These are phyloP conservation scores for Phytophthora pinifolia DNA, from an alignment of 352 stramenopile species.

Conservation along the genomic window DNA sequence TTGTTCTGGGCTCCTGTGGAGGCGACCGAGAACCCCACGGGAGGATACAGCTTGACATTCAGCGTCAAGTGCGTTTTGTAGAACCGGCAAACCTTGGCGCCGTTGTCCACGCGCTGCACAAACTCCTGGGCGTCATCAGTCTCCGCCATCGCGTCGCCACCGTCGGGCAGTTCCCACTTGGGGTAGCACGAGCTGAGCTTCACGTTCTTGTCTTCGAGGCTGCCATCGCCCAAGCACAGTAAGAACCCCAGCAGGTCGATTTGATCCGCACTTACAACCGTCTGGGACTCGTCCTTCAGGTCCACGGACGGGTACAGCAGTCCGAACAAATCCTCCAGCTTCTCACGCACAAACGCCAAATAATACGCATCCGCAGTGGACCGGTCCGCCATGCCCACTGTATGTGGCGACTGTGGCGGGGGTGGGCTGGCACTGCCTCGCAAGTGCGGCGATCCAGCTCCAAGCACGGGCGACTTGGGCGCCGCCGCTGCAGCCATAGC, in stretches of 20 bases:
- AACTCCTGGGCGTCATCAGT: slow-evolving; percentile 20
- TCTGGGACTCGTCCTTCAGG: slow-evolving; percentile 50
- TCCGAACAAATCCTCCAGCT: slow-evolving; percentile 74
- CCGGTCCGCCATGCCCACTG: slow-evolving; percentile 74
- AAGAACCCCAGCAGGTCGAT: slow-evolving; percentile 78
- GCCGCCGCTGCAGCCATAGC: slow-evolving; percentile 19
- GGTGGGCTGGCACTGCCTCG: slow-evolving; percentile 62
- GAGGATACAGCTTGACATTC: slow-evolving; percentile 81
- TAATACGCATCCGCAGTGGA: slow-evolving; percentile 83
- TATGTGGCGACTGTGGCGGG: slow-evolving; percentile 69
- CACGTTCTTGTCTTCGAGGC: slow-evolving; percentile 51
- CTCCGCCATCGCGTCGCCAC: slow-evolving; percentile 17
- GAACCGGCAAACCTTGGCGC: slow-evolving; percentile 64
- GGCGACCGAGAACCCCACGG: slow-evolving; percentile 63
- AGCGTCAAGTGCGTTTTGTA: slow-evolving; percentile 76
- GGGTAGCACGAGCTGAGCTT: slow-evolving; percentile 71
- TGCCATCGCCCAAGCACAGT: slow-evolving; percentile 52
- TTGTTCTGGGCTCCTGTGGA: slow-evolving; percentile 22
- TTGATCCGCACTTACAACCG: slow-evolving; percentile 59
- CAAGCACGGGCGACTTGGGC: slow-evolving; percentile 29
- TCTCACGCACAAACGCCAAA: slow-evolving; percentile 75
- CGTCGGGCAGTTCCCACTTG: slow-evolving; percentile 46
- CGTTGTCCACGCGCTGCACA: slow-evolving; percentile 44
- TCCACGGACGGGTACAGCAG: slow-evolving; percentile 65
- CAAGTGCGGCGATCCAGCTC: slow-evolving; percentile 50